phyloP scores from a whole-genome alignment of 768 basidiomycete species.

The Leccinellum luteum region DNA sequence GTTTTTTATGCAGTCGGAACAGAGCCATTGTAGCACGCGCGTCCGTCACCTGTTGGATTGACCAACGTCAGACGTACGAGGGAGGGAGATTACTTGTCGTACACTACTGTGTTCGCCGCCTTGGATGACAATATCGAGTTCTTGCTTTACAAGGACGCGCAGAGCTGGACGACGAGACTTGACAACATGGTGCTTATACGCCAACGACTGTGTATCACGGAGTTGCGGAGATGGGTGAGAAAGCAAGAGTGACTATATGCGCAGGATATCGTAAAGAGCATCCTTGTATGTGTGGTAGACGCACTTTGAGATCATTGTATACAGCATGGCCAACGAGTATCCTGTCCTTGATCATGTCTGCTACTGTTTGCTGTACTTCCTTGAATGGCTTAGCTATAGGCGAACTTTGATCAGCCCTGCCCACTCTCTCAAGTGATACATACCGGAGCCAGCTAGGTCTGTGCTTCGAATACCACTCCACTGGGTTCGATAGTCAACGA shows the following conservation, averaged over 20 bases:
- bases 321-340: constrained; percentile 91
- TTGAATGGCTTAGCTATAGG: constrained; percentile 69
- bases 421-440: constrained; percentile 2
- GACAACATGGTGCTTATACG: constrained; percentile 55
- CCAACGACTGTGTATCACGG: constrained; percentile 69
- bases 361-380: constrained; percentile 75
- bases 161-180: constrained; percentile 72
- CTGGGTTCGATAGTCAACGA: constrained; percentile 91
- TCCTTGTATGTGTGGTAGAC: neutral
- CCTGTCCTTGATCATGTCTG: constrained; percentile 70
- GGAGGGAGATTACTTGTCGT: constrained; percentile 23
- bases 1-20: constrained; percentile 75
- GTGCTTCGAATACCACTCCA: constrained; percentile 78
- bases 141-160: constrained; percentile 74
- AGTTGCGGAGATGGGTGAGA: constrained; percentile 63
- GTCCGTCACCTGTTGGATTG: constrained; percentile 68
- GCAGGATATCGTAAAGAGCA: neutral
- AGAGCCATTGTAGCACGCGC: constrained; percentile 95
- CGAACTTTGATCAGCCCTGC: neutral
- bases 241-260: constrained; percentile 54
- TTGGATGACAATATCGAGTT: constrained; percentile 80
- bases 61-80: neutral
- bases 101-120: constrained; percentile 90
- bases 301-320: constrained; percentile 81
- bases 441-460: constrained; percentile 68